Conservation (phyloP, 2,329 filamentous ascomycete genomes). For the Botryotinia narcissicola region DNA sequence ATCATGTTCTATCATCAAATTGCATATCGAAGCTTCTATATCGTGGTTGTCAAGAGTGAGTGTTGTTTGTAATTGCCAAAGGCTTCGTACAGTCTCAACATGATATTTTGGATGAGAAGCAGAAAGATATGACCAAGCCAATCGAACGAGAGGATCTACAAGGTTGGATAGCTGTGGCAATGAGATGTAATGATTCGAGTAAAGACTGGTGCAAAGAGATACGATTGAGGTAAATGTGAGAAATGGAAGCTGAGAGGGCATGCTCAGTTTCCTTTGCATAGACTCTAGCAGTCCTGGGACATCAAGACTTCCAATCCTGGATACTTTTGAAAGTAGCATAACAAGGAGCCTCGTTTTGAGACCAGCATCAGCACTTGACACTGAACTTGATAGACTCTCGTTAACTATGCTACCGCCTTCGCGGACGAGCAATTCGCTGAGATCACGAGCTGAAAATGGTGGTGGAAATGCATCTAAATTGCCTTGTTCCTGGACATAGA, state of each 20-base stretch:
- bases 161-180: slow-evolving; percentile 57
- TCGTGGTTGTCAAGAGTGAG: slow-evolving; percentile 66
- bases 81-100: slow-evolving; percentile 81
- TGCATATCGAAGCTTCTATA: slow-evolving; percentile 75
- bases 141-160: slow-evolving; percentile 64
- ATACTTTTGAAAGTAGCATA: slow-evolving; percentile 54
- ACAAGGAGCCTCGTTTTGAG: slow-evolving; percentile 60
- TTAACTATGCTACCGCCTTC: slow-evolving; percentile 55
- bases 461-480: slow-evolving; percentile 61
- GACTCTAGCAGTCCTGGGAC: slow-evolving; percentile 50
- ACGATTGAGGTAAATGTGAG: slow-evolving; percentile 57
- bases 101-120: slow-evolving; percentile 88
- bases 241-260: slow-evolving; percentile 47
- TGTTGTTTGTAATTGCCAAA: slow-evolving; percentile 81
- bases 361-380: slow-evolving; percentile 49
- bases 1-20: slow-evolving; percentile 61
- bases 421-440: slow-evolving; percentile 62
- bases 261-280: slow-evolving; percentile 49
- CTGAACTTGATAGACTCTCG: slow-evolving; percentile 45
- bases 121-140: slow-evolving; percentile 78
- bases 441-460: slow-evolving; percentile 55
- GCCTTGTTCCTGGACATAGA: slow-evolving; percentile 69
- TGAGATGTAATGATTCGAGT: slow-evolving; percentile 52
- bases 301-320: slow-evolving; percentile 46
- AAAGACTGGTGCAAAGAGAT: slow-evolving; percentile 57